These are phyloP conservation scores for Herpetospermum pedunculosum DNA, from an alignment of 306 rosid species.

Conservation along the genomic window DNA sequence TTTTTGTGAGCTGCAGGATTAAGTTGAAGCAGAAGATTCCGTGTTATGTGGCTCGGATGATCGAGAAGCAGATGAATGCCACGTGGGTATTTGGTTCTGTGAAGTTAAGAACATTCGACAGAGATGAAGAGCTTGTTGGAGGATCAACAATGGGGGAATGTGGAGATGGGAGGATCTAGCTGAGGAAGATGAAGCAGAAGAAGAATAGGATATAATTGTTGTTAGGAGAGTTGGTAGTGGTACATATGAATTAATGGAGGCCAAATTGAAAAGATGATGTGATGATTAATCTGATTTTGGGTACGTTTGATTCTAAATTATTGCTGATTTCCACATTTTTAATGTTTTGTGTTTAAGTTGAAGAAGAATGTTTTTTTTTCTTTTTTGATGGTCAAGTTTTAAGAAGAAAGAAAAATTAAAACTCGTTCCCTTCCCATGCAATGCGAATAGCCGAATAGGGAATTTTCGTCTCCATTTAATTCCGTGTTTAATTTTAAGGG, in stretches of 20 bases:
- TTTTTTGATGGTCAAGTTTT: no score
- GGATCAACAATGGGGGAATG: background rate
- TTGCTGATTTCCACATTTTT: background rate
- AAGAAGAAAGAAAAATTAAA: no score
- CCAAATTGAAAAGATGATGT: background rate
- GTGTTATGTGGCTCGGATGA: conserved; percentile 36
- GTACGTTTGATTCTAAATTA: background rate
- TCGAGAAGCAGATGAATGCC: conserved; percentile 42
- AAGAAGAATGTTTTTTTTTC: no score
- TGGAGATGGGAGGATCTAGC: conserved; percentile 6
- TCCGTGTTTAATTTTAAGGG: no score
- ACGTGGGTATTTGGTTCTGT: conserved; percentile 36
- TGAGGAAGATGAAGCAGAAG: conserved; percentile 6
- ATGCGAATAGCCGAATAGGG: no score
- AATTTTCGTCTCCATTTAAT: no score
- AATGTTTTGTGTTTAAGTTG: background rate
- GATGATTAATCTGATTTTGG: background rate
- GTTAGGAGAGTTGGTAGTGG: background rate
- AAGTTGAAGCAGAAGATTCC: conserved; percentile 26
- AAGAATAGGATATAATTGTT: background rate
- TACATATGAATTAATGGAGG: background rate
- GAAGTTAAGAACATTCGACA: conserved; percentile 7
- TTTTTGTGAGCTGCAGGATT: conserved; percentile 22
- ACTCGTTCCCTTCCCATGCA: no score
- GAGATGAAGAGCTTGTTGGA: background rate